Percentiles rank a stretch among this genome's conserved stretches.
Conservation (phyloP, 495 filamentous ascomycete genomes). For the Venustampulla echinocandica region DNA sequence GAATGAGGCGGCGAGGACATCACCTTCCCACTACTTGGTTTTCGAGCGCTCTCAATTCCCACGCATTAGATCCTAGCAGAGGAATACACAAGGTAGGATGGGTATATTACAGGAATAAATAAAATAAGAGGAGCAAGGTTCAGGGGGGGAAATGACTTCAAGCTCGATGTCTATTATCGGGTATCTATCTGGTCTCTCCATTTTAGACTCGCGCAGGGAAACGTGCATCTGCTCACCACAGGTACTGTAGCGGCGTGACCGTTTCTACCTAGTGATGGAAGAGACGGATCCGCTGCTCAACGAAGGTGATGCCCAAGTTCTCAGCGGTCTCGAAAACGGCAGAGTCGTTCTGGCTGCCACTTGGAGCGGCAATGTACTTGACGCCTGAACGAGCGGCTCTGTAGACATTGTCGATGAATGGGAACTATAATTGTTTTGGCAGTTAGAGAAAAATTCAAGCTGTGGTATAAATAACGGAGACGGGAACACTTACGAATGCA, state of each 20-base stretch:
- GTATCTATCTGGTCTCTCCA: conserved; percentile 25
- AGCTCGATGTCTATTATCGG: conserved; percentile 11
- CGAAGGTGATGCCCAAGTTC: conserved; percentile 83
- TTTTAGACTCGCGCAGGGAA: too few relatives aligned
- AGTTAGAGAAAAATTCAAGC: not conserved
- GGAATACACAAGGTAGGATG: too few relatives aligned
- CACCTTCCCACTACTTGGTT: too few relatives aligned
- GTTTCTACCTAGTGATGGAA: conserved; percentile 23
- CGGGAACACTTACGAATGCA: conserved; percentile 69
- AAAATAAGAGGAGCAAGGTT: too few relatives aligned
- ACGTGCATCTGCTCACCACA: too few relatives aligned
- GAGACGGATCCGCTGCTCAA: conserved; percentile 25
- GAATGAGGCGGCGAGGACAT: too few relatives aligned
- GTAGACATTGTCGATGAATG: conserved; percentile 96
- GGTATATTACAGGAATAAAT: too few relatives aligned
- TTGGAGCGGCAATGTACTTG: conserved; percentile 92
- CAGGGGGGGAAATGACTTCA: too few relatives aligned
- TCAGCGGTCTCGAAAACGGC: conserved; percentile 87
- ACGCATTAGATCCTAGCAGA: too few relatives aligned
- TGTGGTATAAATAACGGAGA: not conserved
- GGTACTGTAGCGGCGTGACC: too few relatives aligned
- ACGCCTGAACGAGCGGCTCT: conserved; percentile 77
- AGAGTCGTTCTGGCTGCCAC: conserved; percentile 85
- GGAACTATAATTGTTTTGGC: conserved; percentile 57
- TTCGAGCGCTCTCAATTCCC: too few relatives aligned